These are phyloP conservation scores for Colletotrichum gigasporum DNA, from an alignment of 2,329 filamentous ascomycete genomes.

Conservation along the genomic window DNA sequence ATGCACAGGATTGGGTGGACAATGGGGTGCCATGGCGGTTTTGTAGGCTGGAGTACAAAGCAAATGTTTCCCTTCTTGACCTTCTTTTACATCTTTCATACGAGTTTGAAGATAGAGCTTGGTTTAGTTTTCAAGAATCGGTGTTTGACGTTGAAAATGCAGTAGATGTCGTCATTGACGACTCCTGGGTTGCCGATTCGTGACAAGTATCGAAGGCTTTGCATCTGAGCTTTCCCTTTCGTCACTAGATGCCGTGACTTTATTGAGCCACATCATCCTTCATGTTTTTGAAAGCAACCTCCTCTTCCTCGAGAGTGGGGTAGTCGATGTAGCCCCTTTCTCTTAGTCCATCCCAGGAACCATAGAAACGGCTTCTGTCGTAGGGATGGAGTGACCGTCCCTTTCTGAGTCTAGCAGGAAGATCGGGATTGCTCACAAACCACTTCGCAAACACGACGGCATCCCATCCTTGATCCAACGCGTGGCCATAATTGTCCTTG, in stretches of 20 bases:
- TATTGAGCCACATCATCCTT: no score
- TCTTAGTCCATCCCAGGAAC: constrained; percentile 34
- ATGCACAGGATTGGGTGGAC: not conserved
- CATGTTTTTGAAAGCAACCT: not conserved
- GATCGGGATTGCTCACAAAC: constrained; percentile 57
- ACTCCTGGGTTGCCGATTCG: no score
- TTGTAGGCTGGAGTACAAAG: constrained; percentile 15
- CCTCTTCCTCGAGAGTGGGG: constrained; percentile 33
- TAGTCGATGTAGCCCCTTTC: constrained; percentile 47
- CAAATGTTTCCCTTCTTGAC: constrained; percentile 23
- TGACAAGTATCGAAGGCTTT: no score
- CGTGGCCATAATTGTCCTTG: constrained; percentile 38
- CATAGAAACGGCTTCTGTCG: constrained; percentile 49
- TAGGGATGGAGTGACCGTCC: constrained; percentile 48
- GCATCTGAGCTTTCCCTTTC: no score
- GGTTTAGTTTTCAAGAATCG: not conserved
- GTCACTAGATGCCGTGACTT: no score
- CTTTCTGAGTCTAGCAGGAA: constrained; percentile 50
- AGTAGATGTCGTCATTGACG: no score
- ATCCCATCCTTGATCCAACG: constrained; percentile 40
- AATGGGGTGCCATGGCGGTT: not conserved
- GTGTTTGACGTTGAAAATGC: not conserved
- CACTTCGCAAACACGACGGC: constrained; percentile 52
- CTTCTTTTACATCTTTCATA: constrained; percentile 13
- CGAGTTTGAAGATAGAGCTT: not conserved